A percentile compares a stretch with the other conserved stretches of the same genome.
Conservation (phyloP, 2,329 filamentous ascomycete genomes). For the Hymenoscyphus fraxineus region DNA sequence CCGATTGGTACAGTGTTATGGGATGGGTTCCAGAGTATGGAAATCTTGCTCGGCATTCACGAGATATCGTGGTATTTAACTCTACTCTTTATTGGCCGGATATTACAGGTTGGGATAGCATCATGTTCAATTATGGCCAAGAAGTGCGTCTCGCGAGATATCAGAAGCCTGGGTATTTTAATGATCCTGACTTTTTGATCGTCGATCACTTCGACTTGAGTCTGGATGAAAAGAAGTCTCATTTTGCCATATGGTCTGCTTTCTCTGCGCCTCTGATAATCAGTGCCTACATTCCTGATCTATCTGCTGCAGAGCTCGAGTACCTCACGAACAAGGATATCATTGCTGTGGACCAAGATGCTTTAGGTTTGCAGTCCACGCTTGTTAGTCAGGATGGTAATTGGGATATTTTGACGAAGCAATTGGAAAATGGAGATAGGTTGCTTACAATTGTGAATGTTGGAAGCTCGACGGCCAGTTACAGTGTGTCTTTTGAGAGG, state of each 20-base stretch:
- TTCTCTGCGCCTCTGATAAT: slow-evolving; percentile 32
- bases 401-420: slow-evolving; percentile 46
- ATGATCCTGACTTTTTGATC: slow-evolving; percentile 32
- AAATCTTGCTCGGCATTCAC: slow-evolving; percentile 38
- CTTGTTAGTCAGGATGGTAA: slow-evolving; percentile 42
- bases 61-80: slow-evolving; percentile 31
- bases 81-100: slow-evolving; percentile 28
- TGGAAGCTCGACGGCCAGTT: slow-evolving; percentile 33
- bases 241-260: slow-evolving; percentile 31
- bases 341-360: slow-evolving; percentile 29
- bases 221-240: slow-evolving; percentile 28
- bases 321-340: slow-evolving; percentile 38
- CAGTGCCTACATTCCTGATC: slow-evolving; percentile 35
- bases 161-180: slow-evolving; percentile 39
- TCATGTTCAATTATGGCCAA: slow-evolving; percentile 46
- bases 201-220: slow-evolving; percentile 29
- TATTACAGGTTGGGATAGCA: slow-evolving; percentile 41
- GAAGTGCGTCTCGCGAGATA: slow-evolving; percentile 30
- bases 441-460: slow-evolving; percentile 46
- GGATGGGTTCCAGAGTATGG: slow-evolving; percentile 40
- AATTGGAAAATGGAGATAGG: slow-evolving; percentile 44
- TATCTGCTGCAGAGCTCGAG: slow-evolving; percentile 34
- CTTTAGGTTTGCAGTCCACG: slow-evolving; percentile 37
- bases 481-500: slow-evolving; percentile 32
- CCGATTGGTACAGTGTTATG: slow-evolving; percentile 44